These are phyloP conservation scores for Monilinia fructigena DNA, from an alignment of 2,329 filamentous ascomycete genomes.

Conservation along the genomic window DNA sequence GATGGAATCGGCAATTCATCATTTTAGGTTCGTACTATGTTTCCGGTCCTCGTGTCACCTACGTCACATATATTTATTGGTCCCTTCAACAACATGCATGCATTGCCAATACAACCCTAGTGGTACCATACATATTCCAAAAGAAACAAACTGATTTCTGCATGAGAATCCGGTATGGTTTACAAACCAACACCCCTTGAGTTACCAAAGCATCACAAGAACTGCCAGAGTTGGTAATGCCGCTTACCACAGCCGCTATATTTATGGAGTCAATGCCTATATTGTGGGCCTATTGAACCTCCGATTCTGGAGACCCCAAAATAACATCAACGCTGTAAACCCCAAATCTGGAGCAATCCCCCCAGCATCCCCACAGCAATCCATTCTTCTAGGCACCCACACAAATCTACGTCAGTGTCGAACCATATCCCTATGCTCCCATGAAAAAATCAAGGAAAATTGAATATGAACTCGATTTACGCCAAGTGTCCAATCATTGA, in stretches of 20 bases:
- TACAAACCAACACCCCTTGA: no score
- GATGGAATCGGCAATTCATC: neutral
- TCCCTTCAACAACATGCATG: neutral
- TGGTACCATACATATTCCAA: no score
- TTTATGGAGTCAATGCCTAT: neutral
- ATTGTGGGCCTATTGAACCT: neutral
- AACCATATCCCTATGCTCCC: conserved; percentile 9
- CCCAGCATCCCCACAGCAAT: neutral
- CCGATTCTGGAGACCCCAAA: conserved; percentile 16
- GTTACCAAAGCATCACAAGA: no score
- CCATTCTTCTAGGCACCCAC: neutral
- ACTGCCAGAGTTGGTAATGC: neutral
- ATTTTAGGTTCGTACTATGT: neutral
- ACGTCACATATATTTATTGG: neutral
- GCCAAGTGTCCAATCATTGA: neutral
- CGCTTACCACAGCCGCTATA: neutral
- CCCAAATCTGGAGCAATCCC: neutral
- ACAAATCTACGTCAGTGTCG: conserved; percentile 1
- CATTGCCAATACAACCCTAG: neutral
- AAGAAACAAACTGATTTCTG: no score
- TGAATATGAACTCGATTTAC: neutral
- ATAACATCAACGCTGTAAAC: neutral
- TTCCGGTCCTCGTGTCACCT: neutral
- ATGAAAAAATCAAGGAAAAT: neutral
- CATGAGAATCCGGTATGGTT: no score